phyloP scores from a whole-genome alignment of 2,329 filamentous ascomycete genomes.

The Bipolaris zeicola region DNA sequence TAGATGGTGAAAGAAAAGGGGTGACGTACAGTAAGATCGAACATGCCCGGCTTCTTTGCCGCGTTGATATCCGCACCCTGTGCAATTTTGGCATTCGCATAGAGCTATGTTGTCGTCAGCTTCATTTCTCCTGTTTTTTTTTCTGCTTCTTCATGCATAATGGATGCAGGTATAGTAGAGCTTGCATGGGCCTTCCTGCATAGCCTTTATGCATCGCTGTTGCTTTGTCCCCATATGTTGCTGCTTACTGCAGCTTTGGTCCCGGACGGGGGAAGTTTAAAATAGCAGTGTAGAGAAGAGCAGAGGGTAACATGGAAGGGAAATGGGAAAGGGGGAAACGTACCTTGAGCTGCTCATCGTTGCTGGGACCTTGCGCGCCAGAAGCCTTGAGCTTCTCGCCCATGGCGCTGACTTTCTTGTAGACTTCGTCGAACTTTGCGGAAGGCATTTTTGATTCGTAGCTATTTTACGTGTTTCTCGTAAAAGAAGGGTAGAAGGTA shows the following conservation, averaged over 20 bases:
- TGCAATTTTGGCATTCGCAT: conserved; percentile 55
- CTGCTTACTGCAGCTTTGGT: no score
- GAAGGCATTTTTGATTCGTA: conserved; percentile 24
- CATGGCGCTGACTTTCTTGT: conserved; percentile 40
- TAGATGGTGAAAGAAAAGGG: no score
- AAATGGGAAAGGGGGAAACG: conserved; percentile 1
- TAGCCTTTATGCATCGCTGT: no score
- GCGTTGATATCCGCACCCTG: conserved; percentile 48
- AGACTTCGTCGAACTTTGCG: conserved; percentile 41
- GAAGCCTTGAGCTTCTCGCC: conserved; percentile 39
- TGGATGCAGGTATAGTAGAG: no score
- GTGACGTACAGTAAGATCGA: conserved; percentile 68
- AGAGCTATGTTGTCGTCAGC: conserved; percentile 50
- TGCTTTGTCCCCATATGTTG: not conserved
- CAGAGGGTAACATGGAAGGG: no score
- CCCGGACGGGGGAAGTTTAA: no score
- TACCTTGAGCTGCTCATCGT: conserved; percentile 58
- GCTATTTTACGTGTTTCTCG: no score
- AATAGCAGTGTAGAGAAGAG: not conserved
- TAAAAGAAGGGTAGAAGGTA: no score
- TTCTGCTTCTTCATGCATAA: not conserved
- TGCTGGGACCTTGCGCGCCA: conserved; percentile 33
- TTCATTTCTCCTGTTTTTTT: no score
- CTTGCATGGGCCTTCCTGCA: no score
- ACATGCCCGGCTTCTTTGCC: conserved; percentile 65